phyloP scores from a whole-genome alignment of 192 early-diverging fungal genomes.

The Spinellus fusiger region DNA sequence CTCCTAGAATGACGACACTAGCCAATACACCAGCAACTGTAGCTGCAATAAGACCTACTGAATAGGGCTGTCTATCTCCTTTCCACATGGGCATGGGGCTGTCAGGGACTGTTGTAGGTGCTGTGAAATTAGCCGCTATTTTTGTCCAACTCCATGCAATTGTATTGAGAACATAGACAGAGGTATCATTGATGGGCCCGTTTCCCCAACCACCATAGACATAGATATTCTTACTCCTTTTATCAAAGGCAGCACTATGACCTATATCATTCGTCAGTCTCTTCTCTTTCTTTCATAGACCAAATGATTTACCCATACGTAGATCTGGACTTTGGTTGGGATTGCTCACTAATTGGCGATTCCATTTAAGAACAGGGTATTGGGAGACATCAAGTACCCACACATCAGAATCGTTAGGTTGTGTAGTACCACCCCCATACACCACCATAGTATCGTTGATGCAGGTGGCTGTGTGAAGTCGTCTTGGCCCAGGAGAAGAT shows the following conservation, averaged over 20 bases:
- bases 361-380: conserved; percentile 29
- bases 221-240: conserved; percentile 49
- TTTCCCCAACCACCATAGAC: conserved; percentile 61
- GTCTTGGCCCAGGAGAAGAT: conserved; percentile 43
- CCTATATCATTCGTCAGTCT: conserved; percentile 28
- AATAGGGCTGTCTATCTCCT: not conserved
- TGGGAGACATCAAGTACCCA: conserved; percentile 41
- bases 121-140: conserved; percentile 23
- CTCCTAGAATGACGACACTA: not conserved
- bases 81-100: not conserved
- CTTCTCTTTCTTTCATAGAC: not conserved
- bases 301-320: conserved; percentile 30
- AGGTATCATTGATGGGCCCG: conserved; percentile 40
- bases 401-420: conserved; percentile 41
- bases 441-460: conserved; percentile 61
- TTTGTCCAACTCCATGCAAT: conserved; percentile 54
- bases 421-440: conserved; percentile 53
- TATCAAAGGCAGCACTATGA: conserved; percentile 56
- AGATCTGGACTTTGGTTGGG: conserved; percentile 39
- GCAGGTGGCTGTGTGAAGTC: conserved; percentile 63
- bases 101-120: not conserved
- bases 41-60: conserved; percentile 31
- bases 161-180: conserved; percentile 62
- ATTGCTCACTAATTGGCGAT: conserved; percentile 27
- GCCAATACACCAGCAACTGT: conserved; percentile 27